Evolutionary conservation across 768 basidiomycete species (phyloP).

Genomic region (Pisolithus sp.): DNA sequence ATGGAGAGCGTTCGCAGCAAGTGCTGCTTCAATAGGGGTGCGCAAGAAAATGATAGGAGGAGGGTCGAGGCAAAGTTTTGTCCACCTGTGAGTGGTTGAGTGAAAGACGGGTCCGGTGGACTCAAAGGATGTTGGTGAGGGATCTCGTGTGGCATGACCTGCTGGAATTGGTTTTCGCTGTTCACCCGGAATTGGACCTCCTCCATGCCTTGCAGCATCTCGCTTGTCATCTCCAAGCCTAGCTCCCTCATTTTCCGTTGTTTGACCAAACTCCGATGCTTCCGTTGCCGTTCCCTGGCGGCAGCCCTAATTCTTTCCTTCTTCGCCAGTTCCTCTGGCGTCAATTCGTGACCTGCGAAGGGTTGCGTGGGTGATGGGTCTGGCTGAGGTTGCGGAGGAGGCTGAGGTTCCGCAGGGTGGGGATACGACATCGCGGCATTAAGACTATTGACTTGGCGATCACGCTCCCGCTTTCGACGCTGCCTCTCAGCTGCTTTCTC

Average conservation of each 20-base stretch:
- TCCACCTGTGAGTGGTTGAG: constrained; percentile 50
- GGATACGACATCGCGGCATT: constrained; percentile 40
- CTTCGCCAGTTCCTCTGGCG: constrained; percentile 60
- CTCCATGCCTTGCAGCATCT: constrained; percentile 57
- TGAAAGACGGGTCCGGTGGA: constrained; percentile 56
- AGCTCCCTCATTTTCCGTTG: constrained; percentile 76
- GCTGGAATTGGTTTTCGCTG: constrained; percentile 34
- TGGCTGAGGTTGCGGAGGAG: constrained; percentile 28
- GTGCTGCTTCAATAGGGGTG: constrained; percentile 68
- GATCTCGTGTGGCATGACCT: constrained; percentile 31
- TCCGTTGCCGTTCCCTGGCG: constrained; percentile 75
- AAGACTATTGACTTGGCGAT: constrained; percentile 37
- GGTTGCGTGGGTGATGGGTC: constrained; percentile 18
- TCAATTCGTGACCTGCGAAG: constrained; percentile 33
- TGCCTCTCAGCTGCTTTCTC: constrained; percentile 86
- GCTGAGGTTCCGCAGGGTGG: constrained; percentile 27
- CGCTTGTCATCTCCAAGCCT: constrained; percentile 78
- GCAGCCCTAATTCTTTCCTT: constrained; percentile 69
- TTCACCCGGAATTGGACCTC: constrained; percentile 60
- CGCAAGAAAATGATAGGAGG: constrained; percentile 69
- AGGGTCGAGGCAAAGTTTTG: constrained; percentile 78
- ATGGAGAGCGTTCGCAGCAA: constrained; percentile 65
- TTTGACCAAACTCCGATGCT: constrained; percentile 74
- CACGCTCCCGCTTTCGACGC: constrained; percentile 74
- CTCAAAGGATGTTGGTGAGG: constrained; percentile 27